phyloP scores from a whole-genome alignment of 2,329 filamentous ascomycete genomes.

The Blastomyces silverae region DNA sequence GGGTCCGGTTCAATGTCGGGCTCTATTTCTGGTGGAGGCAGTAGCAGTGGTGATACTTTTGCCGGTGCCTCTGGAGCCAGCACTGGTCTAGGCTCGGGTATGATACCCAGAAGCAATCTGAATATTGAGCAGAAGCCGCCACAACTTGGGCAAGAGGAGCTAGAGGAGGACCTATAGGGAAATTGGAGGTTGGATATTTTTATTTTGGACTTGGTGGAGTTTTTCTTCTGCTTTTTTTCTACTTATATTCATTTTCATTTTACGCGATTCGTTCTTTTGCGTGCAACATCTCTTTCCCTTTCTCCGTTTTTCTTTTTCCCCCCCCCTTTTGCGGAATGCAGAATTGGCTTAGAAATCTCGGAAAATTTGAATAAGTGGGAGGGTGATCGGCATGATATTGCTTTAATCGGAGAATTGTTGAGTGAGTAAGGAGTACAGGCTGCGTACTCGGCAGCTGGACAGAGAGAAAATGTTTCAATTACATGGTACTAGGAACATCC shows the following conservation, averaged over 20 bases:
- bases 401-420: not conserved
- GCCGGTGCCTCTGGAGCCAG: not conserved
- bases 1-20: slow-evolving; percentile 18
- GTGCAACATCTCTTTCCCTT: not conserved
- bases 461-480: not conserved
- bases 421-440: not conserved
- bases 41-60: not conserved
- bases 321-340: not conserved
- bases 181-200: not conserved
- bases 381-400: not conserved
- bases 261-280: not conserved
- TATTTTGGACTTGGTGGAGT: not conserved
- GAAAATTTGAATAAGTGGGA: not conserved
- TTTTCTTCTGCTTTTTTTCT: too few relatives aligned
- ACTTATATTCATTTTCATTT: not conserved
- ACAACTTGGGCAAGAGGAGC: not conserved
- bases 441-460: not conserved
- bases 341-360: not conserved
- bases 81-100: not conserved
- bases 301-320: not conserved
- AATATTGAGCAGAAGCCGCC: slow-evolving; percentile 7
- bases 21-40: not conserved
- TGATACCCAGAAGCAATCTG: slow-evolving; percentile 10
- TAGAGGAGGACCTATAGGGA: slow-evolving; percentile 8
- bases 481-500: not conserved